Base-by-base conservation (phyloP, 768 basidiomycete genomes). In the Pilatotrama ljubarskyi region DNA sequence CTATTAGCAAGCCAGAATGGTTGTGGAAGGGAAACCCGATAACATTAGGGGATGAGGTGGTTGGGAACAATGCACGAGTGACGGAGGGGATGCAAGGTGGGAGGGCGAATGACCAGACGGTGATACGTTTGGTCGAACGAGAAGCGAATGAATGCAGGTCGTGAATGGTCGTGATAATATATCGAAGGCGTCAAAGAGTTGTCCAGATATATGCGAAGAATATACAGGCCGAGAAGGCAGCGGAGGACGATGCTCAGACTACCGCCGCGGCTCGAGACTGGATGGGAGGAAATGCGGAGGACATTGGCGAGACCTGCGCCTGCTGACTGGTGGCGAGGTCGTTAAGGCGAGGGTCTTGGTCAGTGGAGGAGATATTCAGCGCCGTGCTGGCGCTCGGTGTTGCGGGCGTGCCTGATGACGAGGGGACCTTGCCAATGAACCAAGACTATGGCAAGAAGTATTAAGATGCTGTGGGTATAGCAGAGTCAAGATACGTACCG, bases 381-480 rank as follows among this genome's bases (percentile, higher is more conserved):
- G 66, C 66, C 18, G 61, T 64, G 43, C 72, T 67, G 68, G 76
- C 59, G 80, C 66, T 80, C 69, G 72, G 85, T 66, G 75, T 86
- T 3, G 73, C 68, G 2, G 77, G 76, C 0, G 72, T 76, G 7
- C 72, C 77, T 7, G 73, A 68, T 0, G 75, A 70, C 5, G 80
- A 72, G 5, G 81, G 78, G 25, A 91, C 85, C 73, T 95, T 97
- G 52, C 95, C 94, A 61, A 96, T 93, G 71, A 93, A 96, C 96
- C 96, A 98, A 22, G 93, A 94, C 81, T 90, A 65, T 24, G 50
- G 14, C 25, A 58, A 42, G 22, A 54, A 17, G 48, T 55, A 32
- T 32, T 10, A 44, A 58, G 40, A 54, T 17, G 57, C 29, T 70
- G 56, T 43, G 47, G 1, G 35, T 17, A 35, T 17, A 55, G n/a